Conservation (phyloP, 805 yeast genomes). For the Ogataea zsoltii region DNA sequence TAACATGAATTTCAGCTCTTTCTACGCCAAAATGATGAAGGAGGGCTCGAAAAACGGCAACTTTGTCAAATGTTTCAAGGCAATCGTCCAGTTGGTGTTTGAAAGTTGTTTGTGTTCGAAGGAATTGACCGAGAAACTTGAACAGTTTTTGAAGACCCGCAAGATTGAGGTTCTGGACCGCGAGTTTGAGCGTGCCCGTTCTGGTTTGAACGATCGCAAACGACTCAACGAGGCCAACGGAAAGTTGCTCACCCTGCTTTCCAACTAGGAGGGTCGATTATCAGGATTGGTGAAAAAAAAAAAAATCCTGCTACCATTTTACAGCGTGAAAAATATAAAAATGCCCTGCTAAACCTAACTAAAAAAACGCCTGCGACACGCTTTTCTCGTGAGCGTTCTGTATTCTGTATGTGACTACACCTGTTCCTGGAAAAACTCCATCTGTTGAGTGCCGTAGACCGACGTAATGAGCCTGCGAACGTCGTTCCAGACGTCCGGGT, state of each 20-base stretch:
- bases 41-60: slow-evolving; percentile 40
- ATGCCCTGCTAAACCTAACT: too few relatives aligned
- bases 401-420: too few relatives aligned
- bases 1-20: slow-evolving; percentile 48
- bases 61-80: slow-evolving; percentile 43
- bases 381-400: too few relatives aligned
- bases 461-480: slow-evolving; percentile 55
- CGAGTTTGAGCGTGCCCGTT: slow-evolving; percentile 22
- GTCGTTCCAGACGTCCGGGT: slow-evolving; percentile 35
- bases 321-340: too few relatives aligned
- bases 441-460: slow-evolving; percentile 43
- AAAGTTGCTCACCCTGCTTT: slow-evolving; percentile 11
- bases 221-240: slow-evolving; percentile 28
- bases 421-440: slow-evolving; percentile 25
- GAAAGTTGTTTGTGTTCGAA: slow-evolving; percentile 30
- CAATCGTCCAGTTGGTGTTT: slow-evolving; percentile 44
- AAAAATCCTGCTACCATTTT: too few relatives aligned
- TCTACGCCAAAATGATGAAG: slow-evolving; percentile 50
- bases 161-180: slow-evolving; percentile 24
- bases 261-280: too few relatives aligned
- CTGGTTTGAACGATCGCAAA: slow-evolving; percentile 27
- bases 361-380: too few relatives aligned
- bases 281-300: too few relatives aligned
- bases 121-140: slow-evolving; percentile 17
- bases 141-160: slow-evolving; percentile 23